Evolutionary conservation across 768 basidiomycete species (phyloP).

Genomic region (Tulasnella sp.): DNA sequence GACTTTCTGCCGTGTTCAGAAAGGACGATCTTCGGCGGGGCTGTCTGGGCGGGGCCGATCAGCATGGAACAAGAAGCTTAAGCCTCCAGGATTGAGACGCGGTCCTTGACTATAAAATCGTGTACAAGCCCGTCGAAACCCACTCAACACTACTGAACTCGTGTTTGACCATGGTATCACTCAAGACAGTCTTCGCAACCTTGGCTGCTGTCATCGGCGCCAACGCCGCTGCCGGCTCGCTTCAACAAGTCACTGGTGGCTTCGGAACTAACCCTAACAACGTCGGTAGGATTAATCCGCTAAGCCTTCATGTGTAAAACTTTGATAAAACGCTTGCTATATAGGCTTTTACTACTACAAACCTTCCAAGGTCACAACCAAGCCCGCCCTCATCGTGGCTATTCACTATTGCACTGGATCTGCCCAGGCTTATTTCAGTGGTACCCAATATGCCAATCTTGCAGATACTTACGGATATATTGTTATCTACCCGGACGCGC

Average conservation of each 20-base stretch:
- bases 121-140: background rate
- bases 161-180: background rate
- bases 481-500: conserved; percentile 46
- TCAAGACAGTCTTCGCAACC: background rate
- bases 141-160: background rate
- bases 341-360: conserved; percentile 28
- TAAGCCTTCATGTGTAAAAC: background rate
- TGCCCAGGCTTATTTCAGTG: conserved; percentile 50
- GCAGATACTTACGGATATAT: conserved; percentile 51
- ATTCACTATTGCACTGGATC: conserved; percentile 51
- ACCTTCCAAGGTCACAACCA: conserved; percentile 41
- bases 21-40: background rate
- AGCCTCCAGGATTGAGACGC: background rate
- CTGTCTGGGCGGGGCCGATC: background rate
- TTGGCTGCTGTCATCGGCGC: background rate
- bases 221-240: background rate
- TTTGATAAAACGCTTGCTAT: conserved; percentile 35
- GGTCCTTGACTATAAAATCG: background rate
- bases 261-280: conserved; percentile 54
- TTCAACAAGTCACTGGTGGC: conserved; percentile 34
- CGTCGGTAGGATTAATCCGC: conserved; percentile 46
- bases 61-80: background rate
- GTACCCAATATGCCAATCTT: conserved; percentile 50
- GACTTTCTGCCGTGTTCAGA: background rate
- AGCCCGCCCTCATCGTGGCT: conserved; percentile 49